A percentile compares a stretch with the other conserved stretches of the same genome.
phyloP scores from a whole-genome alignment of 1,139 yeast genomes.

The Candida pseudoviswanathii region DNA sequence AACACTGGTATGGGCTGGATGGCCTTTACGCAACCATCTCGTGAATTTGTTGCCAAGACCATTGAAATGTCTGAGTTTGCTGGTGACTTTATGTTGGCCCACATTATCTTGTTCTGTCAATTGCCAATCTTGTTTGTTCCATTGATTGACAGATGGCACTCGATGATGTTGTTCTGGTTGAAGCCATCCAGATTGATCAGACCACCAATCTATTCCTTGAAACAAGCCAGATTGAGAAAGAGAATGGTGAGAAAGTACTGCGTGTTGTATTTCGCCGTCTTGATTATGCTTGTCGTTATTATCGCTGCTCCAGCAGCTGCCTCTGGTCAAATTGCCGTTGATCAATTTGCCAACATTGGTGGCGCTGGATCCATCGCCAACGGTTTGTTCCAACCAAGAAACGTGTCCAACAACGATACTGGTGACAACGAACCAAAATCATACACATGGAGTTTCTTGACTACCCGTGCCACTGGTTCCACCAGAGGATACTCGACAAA shows the following conservation, averaged over 20 bases:
- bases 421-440: slow-evolving; percentile 54
- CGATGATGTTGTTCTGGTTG: slow-evolving; percentile 98
- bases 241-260: slow-evolving; percentile 98
- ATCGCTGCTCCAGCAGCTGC: slow-evolving; percentile 94
- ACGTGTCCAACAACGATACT: slow-evolving; percentile 80
- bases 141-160: slow-evolving; percentile 95
- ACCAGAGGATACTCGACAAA: slow-evolving; percentile 64
- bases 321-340: slow-evolving; percentile 38
- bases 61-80: slow-evolving; percentile 96
- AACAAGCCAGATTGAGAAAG: slow-evolving; percentile 96
- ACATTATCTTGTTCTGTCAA: slow-evolving; percentile 82
- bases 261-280: slow-evolving; percentile 70
- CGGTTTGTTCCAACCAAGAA: slow-evolving; percentile 90
- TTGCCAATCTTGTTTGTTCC: slow-evolving; percentile 87
- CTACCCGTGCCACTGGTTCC: slow-evolving; percentile 55
- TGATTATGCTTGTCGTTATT: slow-evolving; percentile 70
- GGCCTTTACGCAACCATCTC: slow-evolving; percentile 94
- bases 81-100: slow-evolving; percentile 95
- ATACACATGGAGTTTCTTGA: slow-evolving; percentile 45
- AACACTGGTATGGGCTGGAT: slow-evolving; percentile 92
- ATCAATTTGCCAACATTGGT: slow-evolving; percentile 23
- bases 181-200: slow-evolving; percentile 97
- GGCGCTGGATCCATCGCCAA: slow-evolving; percentile 50
- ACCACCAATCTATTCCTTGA: slow-evolving; percentile 96
- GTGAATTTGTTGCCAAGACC: slow-evolving; percentile 94